Conservation (phyloP, 1,139 yeast genomes). For the Geotrichum bryndzae region DNA sequence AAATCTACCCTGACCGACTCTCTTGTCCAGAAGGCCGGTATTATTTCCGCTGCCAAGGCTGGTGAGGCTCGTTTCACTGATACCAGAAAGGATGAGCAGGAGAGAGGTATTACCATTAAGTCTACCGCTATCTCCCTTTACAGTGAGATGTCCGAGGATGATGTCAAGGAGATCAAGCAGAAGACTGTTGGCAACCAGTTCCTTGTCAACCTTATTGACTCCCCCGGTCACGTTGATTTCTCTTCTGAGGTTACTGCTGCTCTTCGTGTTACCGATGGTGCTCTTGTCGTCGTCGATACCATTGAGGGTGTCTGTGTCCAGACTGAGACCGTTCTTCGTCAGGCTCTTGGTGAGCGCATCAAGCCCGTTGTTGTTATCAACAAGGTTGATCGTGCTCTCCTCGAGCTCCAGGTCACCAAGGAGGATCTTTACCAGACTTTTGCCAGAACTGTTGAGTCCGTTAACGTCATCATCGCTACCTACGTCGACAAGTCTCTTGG, state of each 20-base stretch:
- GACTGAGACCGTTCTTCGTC: constrained; percentile 99
- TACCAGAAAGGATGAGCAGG: constrained; percentile 99
- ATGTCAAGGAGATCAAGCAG: constrained; percentile 91
- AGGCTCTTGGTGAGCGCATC: constrained; percentile 98
- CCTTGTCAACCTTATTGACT: constrained; percentile 96
- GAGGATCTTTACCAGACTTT: constrained; percentile 98
- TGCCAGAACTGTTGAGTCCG: constrained; percentile 98
- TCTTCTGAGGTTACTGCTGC: constrained; percentile 99
- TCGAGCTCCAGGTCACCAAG: constrained; percentile 97
- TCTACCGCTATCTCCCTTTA: constrained; percentile 97
- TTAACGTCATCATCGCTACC: constrained; percentile 95
- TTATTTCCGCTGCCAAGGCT: constrained; percentile 98
- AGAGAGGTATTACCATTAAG: constrained; percentile 99
- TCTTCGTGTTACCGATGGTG: constrained; percentile 99
- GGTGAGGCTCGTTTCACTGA: constrained; percentile 99
- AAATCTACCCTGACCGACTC: constrained; percentile 99
- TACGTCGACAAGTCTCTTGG: constrained; percentile 87
- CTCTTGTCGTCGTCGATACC: constrained; percentile 97
- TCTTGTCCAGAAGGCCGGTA: constrained; percentile 98
- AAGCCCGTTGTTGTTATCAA: constrained; percentile 97
- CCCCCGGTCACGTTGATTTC: constrained; percentile 99
- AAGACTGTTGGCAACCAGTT: constrained; percentile 91
- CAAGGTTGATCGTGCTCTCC: constrained; percentile 99
- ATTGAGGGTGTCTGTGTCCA: constrained; percentile 99
- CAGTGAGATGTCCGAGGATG: constrained; percentile 86